A percentile compares a stretch with the other conserved stretches of the same genome.
These are phyloP conservation scores for Schizosaccharomyces osmophilus DNA, from an alignment of 805 yeast species.

Conservation along the genomic window DNA sequence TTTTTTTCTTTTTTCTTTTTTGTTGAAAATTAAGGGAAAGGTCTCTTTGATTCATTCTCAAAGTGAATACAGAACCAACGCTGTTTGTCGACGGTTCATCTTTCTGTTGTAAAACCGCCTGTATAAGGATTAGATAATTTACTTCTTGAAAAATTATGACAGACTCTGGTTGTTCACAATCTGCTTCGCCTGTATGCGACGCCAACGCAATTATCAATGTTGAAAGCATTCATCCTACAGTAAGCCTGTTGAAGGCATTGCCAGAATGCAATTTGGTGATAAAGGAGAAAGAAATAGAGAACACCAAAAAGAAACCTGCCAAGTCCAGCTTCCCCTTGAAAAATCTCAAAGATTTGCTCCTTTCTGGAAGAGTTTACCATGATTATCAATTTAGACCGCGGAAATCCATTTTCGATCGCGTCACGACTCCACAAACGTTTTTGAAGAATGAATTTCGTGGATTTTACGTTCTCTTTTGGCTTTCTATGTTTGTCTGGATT, in stretches of 20 bases:
- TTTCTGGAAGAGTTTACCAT: neutral
- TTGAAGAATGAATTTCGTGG: conserved; percentile 32
- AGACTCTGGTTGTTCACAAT: too few relatives aligned
- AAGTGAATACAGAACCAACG: too few relatives aligned
- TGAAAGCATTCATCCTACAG: neutral
- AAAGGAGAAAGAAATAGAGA: neutral
- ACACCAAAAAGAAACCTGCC: neutral
- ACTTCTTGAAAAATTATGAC: too few relatives aligned
- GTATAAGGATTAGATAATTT: too few relatives aligned
- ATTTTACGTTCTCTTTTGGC: conserved; percentile 59
- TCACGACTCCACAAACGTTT: neutral
- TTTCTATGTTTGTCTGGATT: conserved; percentile 31
- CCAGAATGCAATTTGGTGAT: neutral
- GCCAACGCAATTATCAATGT: neutral
- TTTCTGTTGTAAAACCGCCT: too few relatives aligned
- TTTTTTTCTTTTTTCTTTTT: too few relatives aligned
- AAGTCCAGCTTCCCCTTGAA: neutral
- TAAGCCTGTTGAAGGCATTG: neutral
- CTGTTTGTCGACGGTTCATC: too few relatives aligned
- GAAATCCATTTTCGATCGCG: neutral
- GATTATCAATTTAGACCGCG: neutral
- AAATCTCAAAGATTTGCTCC: neutral
- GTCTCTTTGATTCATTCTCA: too few relatives aligned
- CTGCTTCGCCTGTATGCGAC: neutral
- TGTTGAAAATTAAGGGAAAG: too few relatives aligned